These are phyloP conservation scores for Psilocybe cyanescens DNA, from an alignment of 768 basidiomycete genomes.

Conservation along the genomic window DNA sequence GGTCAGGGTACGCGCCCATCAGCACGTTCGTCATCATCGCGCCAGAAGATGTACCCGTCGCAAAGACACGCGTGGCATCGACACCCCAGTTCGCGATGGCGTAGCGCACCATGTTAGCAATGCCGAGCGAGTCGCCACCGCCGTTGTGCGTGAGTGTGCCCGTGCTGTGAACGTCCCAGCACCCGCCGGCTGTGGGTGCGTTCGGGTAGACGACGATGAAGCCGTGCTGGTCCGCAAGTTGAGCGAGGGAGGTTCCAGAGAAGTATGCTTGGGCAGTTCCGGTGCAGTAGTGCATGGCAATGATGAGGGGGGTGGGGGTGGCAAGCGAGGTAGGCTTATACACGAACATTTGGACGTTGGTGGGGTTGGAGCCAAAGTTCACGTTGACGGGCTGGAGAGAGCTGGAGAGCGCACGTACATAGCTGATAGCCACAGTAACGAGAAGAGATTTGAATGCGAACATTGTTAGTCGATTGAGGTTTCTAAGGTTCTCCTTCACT, in stretches of 20 bases:
- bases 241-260: constrained; percentile 41
- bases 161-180: constrained; percentile 54
- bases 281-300: constrained; percentile 56
- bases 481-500: too few species aligned
- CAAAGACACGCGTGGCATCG: constrained; percentile 49
- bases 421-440: too few species aligned
- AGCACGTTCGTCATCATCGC: constrained; percentile 66
- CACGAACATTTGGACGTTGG: constrained; percentile 49
- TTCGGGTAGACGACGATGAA: constrained; percentile 56
- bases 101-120: constrained; percentile 48
- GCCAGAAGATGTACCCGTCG: constrained; percentile 54
- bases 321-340: constrained; percentile 43
- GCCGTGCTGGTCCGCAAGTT: constrained; percentile 31
- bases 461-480: too few species aligned
- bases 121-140: constrained; percentile 56
- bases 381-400: too few species aligned
- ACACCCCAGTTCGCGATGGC: constrained; percentile 50
- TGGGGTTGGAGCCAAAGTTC: constrained; percentile 55
- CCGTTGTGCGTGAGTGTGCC: constrained; percentile 56
- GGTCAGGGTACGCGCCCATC: constrained; percentile 54
- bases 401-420: too few species aligned
- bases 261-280: constrained; percentile 57
- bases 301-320: constrained; percentile 44
- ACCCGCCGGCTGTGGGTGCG: constrained; percentile 43
- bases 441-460: too few species aligned